Conservation (phyloP, 805 yeast genomes). For the Groenewaldozyma tartarivorans region DNA sequence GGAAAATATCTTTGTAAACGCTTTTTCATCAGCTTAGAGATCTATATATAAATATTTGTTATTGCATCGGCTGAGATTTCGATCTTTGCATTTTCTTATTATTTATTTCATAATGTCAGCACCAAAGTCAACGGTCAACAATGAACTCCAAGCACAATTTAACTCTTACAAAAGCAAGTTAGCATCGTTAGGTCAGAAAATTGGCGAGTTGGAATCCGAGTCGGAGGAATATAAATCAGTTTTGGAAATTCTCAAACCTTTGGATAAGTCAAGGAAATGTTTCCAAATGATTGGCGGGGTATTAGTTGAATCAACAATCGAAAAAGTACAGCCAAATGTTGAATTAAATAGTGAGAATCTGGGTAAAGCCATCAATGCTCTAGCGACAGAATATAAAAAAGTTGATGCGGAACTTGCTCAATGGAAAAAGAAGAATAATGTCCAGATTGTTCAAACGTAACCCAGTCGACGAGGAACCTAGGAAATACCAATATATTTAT, state of each 20-base stretch:
- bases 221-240: constrained; percentile 44
- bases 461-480: no score
- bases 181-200: constrained; percentile 28
- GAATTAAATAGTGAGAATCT: constrained; percentile 46
- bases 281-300: constrained; percentile 94
- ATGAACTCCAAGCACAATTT: constrained; percentile 32
- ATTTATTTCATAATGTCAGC: background rate
- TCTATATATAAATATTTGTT: no score
- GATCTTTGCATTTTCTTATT: background rate
- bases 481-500: background rate
- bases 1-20: constrained; percentile 14
- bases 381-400: constrained; percentile 32
- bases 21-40: no score
- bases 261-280: constrained; percentile 57
- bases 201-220: constrained; percentile 33
- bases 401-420: constrained; percentile 35
- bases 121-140: background rate
- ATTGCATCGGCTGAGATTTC: no score
- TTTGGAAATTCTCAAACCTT: constrained; percentile 42
- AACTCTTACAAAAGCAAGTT: constrained; percentile 29
- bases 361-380: constrained; percentile 29
- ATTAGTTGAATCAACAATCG: constrained; percentile 70
- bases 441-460: constrained; percentile 33
- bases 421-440: constrained; percentile 44
- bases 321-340: constrained; percentile 60